Base-by-base conservation (phyloP, 306 rosid species). In the Pterocarpus macrocarpus region DNA sequence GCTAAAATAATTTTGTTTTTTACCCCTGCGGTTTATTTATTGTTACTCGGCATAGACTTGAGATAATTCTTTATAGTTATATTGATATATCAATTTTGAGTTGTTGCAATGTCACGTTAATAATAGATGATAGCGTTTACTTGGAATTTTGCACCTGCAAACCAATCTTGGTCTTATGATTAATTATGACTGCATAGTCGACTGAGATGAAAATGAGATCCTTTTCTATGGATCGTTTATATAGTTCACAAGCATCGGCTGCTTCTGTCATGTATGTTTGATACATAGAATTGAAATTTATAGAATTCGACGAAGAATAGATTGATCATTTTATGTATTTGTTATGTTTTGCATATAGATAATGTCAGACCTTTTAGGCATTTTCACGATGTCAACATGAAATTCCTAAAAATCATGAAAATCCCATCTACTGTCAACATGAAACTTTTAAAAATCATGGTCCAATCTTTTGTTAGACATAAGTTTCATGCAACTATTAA, bases 31-130 rank as follows among this genome's bases (percentile, higher is more conserved):
- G 73, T 8, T 56, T 50, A 50, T 30, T 62, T 79, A 32, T 64
- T 69, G 78, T 78, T 61, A 13, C 8, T 49, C 33, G 39, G 41
- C 71, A 32, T 36, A 59, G 63, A 32, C 38, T 14, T 33, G 47
- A 56, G 75, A 74, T 83, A 64, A 75, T 69, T 53, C 58, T 73
- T 63, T 79, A 5, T 62, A 39, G 69, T 67, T 66, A 1, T 66
- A 35, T 10, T 4, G 8, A 15, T 59, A n/a, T 47, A 53, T 77
- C 66, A 34, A 64, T 13, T 36, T 65, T 77, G 7, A 36, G 15
- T 38, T 70, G 55, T 52, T 53, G 14, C 34, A 6, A 64, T 62
- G 16, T 47, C 71, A 16, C 33, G 15, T 47, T 63, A 33, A 22
- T 3, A 1, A 43, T 17, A 1, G 64, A 64, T 64, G 8, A 39